Conservation (phyloP, 208 protist species). For the Trypanosomatidae sp. region DNA sequence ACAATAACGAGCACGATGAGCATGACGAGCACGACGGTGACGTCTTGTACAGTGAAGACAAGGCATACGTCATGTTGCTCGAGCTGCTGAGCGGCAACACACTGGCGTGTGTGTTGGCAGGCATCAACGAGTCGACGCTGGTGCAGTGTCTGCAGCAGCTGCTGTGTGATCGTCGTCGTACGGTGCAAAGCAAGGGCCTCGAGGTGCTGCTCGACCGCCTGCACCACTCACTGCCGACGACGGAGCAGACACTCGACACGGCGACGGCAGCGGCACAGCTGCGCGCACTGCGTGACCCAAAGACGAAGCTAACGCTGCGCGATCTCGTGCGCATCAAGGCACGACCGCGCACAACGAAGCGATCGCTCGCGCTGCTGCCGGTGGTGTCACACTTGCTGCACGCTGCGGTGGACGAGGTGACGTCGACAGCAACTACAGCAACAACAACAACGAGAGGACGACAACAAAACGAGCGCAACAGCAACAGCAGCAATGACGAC, state of each 20-base stretch:
- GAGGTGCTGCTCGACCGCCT: conserved; percentile 83
- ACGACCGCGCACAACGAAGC: conserved; percentile 72
- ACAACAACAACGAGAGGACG: conserved; percentile 1
- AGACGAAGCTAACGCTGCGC: conserved; percentile 51
- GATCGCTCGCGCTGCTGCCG: conserved; percentile 52
- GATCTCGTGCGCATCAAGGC: conserved; percentile 77
- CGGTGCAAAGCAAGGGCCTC: conserved; percentile 61
- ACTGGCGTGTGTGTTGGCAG: conserved; percentile 79
- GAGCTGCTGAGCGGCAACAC: conserved; percentile 82
- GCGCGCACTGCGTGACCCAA: conserved; percentile 60
- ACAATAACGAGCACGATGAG: background rate
- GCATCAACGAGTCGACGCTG: conserved; percentile 85
- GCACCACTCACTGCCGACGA: conserved; percentile 74
- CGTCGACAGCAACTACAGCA: background rate
- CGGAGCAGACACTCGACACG: conserved; percentile 70
- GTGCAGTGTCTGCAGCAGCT: conserved; percentile 62
- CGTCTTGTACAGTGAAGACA: conserved; percentile 21
- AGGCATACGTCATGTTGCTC: conserved; percentile 70
- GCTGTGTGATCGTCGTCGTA: conserved; percentile 31
- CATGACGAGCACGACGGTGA: conserved; percentile 2
- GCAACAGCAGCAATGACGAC: conserved; percentile 1
- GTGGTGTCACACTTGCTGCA: conserved; percentile 29
- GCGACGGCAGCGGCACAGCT: conserved; percentile 66
- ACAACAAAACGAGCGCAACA: background rate
- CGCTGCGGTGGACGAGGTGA: conserved; percentile 2